Evolutionary conservation across 257 asterid species (phyloP).

Genomic region (Nicotiana tomentosiformis): DNA sequence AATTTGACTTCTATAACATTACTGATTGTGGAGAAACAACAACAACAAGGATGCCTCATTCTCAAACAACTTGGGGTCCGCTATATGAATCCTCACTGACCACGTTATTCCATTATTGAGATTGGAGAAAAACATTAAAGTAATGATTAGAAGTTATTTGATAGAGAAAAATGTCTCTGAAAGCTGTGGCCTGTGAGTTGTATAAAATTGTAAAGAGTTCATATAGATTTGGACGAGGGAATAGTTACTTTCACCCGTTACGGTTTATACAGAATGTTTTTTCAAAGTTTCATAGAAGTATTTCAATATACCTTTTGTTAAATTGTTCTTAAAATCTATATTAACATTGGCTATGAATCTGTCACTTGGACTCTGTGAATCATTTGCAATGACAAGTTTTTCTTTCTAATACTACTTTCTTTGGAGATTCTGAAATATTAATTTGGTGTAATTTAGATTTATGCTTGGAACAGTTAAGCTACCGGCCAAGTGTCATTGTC

Average conservation of each 20-base stretch:
- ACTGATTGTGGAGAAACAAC: neutral
- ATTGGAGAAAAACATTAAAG: neutral
- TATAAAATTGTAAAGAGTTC: neutral
- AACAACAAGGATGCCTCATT: no score
- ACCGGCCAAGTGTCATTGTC: constrained; percentile 81
- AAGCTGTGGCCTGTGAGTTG: neutral
- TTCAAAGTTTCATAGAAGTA: neutral
- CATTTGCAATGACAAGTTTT: neutral
- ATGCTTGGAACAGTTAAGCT: constrained; percentile 76
- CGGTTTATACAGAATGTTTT: neutral
- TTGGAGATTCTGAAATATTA: constrained; percentile 28
- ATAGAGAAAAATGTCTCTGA: neutral
- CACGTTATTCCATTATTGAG: no score
- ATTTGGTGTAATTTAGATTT: constrained; percentile 75
- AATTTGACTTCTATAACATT: neutral
- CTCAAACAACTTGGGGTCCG: no score
- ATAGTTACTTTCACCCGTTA: neutral
- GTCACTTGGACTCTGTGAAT: neutral
- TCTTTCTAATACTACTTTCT: neutral
- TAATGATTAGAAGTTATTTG: neutral
- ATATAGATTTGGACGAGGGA: neutral
- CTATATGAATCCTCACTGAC: no score
- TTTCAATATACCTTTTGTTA: neutral
- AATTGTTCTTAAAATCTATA: neutral
- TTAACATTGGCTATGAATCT: neutral